phyloP scores from a whole-genome alignment of 179 eudicot genomes.

The Drosera spatulata region DNA sequence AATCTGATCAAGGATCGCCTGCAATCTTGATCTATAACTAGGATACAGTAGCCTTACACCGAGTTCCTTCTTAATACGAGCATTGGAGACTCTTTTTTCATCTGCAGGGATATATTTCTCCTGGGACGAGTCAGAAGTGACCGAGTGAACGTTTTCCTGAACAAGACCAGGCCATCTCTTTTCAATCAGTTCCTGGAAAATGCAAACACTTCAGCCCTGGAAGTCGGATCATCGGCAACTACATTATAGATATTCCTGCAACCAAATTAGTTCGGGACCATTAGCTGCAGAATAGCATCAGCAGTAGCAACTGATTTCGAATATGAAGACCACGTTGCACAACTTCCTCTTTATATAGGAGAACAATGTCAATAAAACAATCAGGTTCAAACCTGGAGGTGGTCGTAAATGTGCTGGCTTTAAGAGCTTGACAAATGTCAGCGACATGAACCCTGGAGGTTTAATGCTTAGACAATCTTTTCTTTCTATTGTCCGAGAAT shows the following conservation, averaged over 20 bases:
- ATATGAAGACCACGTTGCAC: not conserved
- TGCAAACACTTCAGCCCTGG: slow-evolving; percentile 55
- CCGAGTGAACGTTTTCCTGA: slow-evolving; percentile 6
- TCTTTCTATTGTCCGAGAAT: slow-evolving; percentile 45
- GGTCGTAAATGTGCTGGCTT: slow-evolving; percentile 44
- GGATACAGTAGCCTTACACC: slow-evolving; percentile 52
- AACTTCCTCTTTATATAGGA: not conserved
- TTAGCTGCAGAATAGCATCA: not conserved
- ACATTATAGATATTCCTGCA: slow-evolving; percentile 53
- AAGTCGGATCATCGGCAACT: slow-evolving; percentile 87
- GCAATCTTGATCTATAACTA: slow-evolving; percentile 62
- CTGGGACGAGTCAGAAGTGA: slow-evolving; percentile 2
- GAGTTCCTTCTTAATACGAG: slow-evolving; percentile 53
- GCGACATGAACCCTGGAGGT: slow-evolving; percentile 85
- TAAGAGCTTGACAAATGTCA: slow-evolving; percentile 78
- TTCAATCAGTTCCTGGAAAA: slow-evolving; percentile 47
- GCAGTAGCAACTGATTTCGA: not conserved
- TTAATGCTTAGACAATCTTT: slow-evolving; percentile 43
- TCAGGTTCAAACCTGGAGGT: slow-evolving; percentile 29
- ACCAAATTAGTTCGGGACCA: not conserved
- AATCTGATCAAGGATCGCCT: slow-evolving; percentile 42
- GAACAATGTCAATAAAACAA: not conserved
- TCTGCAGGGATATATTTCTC: slow-evolving; percentile 14
- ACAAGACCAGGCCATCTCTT: slow-evolving; percentile 44
- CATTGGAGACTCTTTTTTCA: slow-evolving; percentile 72